phyloP scores from a whole-genome alignment of 2,329 filamentous ascomycete genomes.

The Epichloe uncinata region DNA sequence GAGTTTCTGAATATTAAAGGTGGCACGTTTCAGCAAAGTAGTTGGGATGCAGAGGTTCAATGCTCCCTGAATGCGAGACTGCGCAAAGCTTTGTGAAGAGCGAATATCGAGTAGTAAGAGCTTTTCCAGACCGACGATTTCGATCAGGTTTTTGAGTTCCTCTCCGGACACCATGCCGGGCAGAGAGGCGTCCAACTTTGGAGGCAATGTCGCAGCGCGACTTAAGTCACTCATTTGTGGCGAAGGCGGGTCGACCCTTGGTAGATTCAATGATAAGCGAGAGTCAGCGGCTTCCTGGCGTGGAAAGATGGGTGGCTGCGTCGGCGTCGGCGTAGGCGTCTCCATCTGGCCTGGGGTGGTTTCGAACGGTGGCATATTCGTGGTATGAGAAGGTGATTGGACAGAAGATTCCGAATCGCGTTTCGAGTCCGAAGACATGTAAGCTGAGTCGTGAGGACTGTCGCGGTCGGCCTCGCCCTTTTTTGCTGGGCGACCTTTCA shows the following conservation, averaged over 20 bases:
- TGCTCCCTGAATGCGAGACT: slow-evolving; percentile 63
- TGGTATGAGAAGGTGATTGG: slow-evolving; percentile 22
- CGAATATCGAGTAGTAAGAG: slow-evolving; percentile 72
- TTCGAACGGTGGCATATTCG: slow-evolving; percentile 31
- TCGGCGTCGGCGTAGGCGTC: slow-evolving; percentile 7
- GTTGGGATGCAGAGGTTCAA: slow-evolving; percentile 92
- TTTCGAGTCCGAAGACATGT: slow-evolving; percentile 41
- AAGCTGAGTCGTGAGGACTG: slow-evolving; percentile 37
- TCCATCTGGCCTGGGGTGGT: slow-evolving; percentile 23
- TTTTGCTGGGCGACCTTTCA: slow-evolving; percentile 12
- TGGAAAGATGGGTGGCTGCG: slow-evolving; percentile 20
- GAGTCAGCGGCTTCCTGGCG: slow-evolving; percentile 38
- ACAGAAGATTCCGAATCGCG: slow-evolving; percentile 37
- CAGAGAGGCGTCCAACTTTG: slow-evolving; percentile 30
- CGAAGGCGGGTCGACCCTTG: slow-evolving; percentile 27
- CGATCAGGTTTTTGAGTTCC: slow-evolving; percentile 43
- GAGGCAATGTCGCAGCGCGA: slow-evolving; percentile 40
- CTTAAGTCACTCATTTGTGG: slow-evolving; percentile 12
- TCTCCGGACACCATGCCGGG: slow-evolving; percentile 39
- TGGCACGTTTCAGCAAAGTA: slow-evolving; percentile 78
- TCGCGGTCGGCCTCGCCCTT: slow-evolving; percentile 33
- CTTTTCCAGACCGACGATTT: slow-evolving; percentile 23
- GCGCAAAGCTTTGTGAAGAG: slow-evolving; percentile 69
- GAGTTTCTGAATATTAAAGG: slow-evolving; percentile 79
- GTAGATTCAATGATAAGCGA: slow-evolving; percentile 39